phyloP scores from a whole-genome alignment of 345 rosid genomes.

The Orychophragmus violaceus region DNA sequence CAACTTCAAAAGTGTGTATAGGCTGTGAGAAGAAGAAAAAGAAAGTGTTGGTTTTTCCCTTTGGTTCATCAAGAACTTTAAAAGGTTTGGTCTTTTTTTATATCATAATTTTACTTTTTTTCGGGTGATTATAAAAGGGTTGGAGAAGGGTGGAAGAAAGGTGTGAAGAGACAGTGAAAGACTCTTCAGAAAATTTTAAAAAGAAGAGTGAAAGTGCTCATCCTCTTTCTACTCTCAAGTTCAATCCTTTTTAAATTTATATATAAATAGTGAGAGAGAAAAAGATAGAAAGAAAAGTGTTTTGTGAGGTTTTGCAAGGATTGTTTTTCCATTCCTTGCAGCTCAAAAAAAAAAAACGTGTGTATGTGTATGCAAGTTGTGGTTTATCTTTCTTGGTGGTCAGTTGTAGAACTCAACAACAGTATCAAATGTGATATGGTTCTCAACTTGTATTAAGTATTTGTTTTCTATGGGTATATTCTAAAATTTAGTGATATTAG shows the following conservation, averaged over 20 bases:
- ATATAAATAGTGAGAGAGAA: constrained; percentile 16
- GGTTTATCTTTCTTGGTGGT: constrained; percentile 22
- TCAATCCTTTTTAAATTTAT: constrained; percentile 13
- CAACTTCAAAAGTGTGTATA: constrained; percentile 20
- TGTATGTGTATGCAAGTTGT: constrained; percentile 8
- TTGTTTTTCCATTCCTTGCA: constrained; percentile 34
- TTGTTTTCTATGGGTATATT: not conserved
- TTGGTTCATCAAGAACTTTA: constrained; percentile 52
- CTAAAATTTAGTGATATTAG: not conserved
- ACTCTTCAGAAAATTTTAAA: constrained; percentile 26
- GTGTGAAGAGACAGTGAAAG: constrained; percentile 32
- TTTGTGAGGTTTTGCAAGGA: constrained; percentile 28
- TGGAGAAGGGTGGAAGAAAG: constrained; percentile 32
- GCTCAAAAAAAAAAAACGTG: constrained; percentile 26
- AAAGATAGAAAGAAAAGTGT: constrained; percentile 19
- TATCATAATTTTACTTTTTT: constrained; percentile 28
- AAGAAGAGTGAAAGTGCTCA: constrained; percentile 66
- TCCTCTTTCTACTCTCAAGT: constrained; percentile 77
- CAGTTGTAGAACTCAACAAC: constrained; percentile 36
- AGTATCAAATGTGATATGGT: constrained; percentile 26
- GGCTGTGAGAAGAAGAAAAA: constrained; percentile 21
- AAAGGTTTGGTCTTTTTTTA: constrained; percentile 27
- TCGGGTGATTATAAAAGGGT: constrained; percentile 18
- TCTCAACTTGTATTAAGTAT: not conserved
- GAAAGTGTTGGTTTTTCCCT: constrained; percentile 28